Evolutionary conservation across 2,329 filamentous ascomycete genomes (phyloP).

Genomic region (Fusarium sp.): DNA sequence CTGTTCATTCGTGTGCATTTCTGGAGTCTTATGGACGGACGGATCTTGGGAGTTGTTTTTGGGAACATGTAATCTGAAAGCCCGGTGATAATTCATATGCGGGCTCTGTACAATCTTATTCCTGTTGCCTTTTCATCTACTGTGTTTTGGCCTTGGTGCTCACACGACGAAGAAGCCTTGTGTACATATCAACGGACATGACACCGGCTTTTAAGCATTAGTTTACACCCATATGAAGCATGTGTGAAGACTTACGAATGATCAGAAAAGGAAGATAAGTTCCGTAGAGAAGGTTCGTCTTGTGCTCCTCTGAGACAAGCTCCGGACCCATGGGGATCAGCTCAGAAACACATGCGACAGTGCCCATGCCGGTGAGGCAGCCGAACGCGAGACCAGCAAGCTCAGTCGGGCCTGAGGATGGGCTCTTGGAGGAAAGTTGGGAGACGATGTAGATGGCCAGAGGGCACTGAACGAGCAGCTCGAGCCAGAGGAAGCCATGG

Average conservation of each 20-base stretch:
- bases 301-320: constrained; percentile 55
- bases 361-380: constrained; percentile 60
- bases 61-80: constrained; percentile 29
- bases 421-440: constrained; percentile 48
- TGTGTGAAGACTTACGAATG: constrained; percentile 56
- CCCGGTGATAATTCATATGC: constrained; percentile 3
- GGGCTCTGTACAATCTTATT: constrained; percentile 21
- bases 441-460: constrained; percentile 57
- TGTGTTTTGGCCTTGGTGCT: constrained; percentile 52
- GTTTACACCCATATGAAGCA: neutral
- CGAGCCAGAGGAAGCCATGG: constrained; percentile 58
- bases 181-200: constrained; percentile 63
- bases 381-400: constrained; percentile 61
- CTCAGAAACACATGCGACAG: constrained; percentile 60
- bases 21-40: constrained; percentile 33
- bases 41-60: constrained; percentile 26
- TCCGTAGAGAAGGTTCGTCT: constrained; percentile 56
- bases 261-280: constrained; percentile 61
- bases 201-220: constrained; percentile 53
- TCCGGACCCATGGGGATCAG: constrained; percentile 58
- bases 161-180: constrained; percentile 57
- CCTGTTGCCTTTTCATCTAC: constrained; percentile 13
- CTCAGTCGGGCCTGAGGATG: constrained; percentile 54
- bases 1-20: constrained; percentile 34
- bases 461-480: constrained; percentile 60